A percentile compares a stretch with the other conserved stretches of the same genome.
These are phyloP conservation scores for Sporisorium graminicola DNA, from an alignment of 1,284 basidiomycete species.

Conservation along the genomic window DNA sequence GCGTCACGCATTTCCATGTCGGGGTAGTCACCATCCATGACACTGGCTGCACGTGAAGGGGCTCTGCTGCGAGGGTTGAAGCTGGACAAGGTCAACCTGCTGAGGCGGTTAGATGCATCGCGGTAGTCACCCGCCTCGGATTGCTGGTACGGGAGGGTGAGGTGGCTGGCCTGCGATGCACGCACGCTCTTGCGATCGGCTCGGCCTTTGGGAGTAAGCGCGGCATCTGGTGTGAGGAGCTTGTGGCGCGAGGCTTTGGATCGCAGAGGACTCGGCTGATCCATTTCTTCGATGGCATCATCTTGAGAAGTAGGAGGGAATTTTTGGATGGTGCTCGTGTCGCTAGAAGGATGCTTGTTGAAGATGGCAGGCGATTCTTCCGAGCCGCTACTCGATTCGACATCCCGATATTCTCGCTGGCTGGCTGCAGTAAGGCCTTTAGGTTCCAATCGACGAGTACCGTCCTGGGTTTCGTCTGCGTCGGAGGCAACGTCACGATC, in stretches of 20 bases:
- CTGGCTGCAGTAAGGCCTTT: constrained; percentile 8
- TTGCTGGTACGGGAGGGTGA: constrained; percentile 45
- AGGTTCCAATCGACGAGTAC: constrained; percentile 9
- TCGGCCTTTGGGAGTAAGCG: constrained; percentile 25
- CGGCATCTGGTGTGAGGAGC: constrained; percentile 24
- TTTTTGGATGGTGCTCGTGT: constrained; percentile 39
- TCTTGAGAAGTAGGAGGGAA: constrained; percentile 50
- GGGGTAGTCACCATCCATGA: constrained; percentile 20
- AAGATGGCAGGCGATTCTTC: constrained; percentile 34
- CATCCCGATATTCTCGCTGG: constrained; percentile 6
- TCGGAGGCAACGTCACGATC: constrained; percentile 11
- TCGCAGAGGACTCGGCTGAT: constrained; percentile 12
- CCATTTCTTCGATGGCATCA: constrained; percentile 14
- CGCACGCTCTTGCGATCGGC: constrained; percentile 20
- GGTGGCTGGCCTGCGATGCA: constrained; percentile 36
- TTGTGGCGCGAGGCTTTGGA: constrained; percentile 15
- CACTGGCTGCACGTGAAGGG: constrained; percentile 32
- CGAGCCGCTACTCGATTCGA: constrained; percentile 26
- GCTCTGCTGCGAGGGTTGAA: constrained; percentile 17
- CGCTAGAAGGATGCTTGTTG: constrained; percentile 20
- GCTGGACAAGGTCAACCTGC: constrained; percentile 38
- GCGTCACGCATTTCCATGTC: constrained; percentile 30
- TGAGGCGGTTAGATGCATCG: constrained; percentile 32
- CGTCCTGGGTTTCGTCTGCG: constrained; percentile 27
- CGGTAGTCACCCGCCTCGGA: constrained; percentile 39